Evolutionary conservation across 73 alveolate species (phyloP).

Genomic region (Paramecium sexaurelia): DNA sequence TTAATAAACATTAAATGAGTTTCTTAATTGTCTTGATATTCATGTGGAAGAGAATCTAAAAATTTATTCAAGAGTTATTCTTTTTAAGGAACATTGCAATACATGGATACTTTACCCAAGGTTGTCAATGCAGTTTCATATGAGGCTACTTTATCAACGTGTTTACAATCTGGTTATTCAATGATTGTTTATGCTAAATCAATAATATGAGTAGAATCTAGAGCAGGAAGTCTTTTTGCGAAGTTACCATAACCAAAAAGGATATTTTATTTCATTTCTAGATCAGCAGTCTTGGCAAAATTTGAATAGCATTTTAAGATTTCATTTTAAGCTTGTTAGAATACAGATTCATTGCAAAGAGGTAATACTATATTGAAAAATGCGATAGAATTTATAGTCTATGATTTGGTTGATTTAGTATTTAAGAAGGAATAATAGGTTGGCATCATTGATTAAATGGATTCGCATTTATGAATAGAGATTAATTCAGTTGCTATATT

Average conservation of each 20-base stretch:
- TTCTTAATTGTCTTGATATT: constrained; percentile 6
- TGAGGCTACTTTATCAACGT: constrained; percentile 8
- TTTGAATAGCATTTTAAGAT: neutral
- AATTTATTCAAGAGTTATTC: neutral
- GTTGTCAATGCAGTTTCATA: constrained; percentile 61
- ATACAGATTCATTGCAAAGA: neutral
- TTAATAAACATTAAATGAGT: constrained; percentile 54
- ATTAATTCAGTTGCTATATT: constrained; percentile 45
- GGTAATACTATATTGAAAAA: constrained; percentile 53
- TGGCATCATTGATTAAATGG: constrained; percentile 28
- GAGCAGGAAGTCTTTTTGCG: constrained; percentile 15
- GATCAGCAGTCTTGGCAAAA: constrained; percentile 6
- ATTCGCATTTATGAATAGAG: neutral
- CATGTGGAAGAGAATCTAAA: constrained; percentile 15
- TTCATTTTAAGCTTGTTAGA: constrained; percentile 28
- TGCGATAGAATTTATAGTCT: constrained; percentile 21
- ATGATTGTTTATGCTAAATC: constrained; percentile 13
- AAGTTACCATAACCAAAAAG: constrained; percentile 39
- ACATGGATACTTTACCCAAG: constrained; percentile 20
- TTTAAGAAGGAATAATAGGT: neutral
- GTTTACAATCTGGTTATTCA: constrained; percentile 3
- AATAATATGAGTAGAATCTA: neutral
- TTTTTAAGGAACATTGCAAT: neutral
- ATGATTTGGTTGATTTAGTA: neutral
- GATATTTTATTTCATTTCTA: constrained; percentile 1